Evolutionary conservation across 176 grass and related monocot genomes (phyloP), one percentile per base, ranked within the genome.

Genomic region (Areca catechu): DNA sequence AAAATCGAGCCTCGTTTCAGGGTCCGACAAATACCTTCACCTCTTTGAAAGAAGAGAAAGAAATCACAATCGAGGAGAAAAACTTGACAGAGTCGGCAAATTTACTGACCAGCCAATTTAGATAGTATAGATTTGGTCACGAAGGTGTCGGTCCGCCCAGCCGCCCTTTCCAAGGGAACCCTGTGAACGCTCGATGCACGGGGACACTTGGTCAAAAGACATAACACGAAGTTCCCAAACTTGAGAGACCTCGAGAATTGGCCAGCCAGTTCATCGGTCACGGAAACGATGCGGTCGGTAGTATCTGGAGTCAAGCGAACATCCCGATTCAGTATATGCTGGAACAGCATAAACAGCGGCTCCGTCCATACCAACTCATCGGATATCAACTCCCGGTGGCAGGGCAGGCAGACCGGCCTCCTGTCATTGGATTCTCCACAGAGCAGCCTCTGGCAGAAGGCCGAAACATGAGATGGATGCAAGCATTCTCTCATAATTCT

Each of bases 111-210:
- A 1, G 51, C 54, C 68, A 96, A 71, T 72, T 86, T 96, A 5
- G 65, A 77, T 56, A 96, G 48, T 74, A 90, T 79, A 67, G 80
- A 80, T 82, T 90, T 90, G 16, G 80, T 90, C 49, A 96, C 74
- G 54, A 90, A 81, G 3, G 83, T 87, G 34, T 72, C 63, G 20
- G 86, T 96, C 77, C 47, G 82, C 64, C 55, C 52, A 49, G 86
- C 74, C 29, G 77, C 86, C 69, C 59, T 81, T 69, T 87, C 67
- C 52, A 96, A 74, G 53, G 77, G 69, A 74, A 54, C 59, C 50
- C 68, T 82, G 20, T 90, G 83, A 62, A 50, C 28, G 20, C 62
- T 79, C 52, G 73, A 81, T 53, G 63, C 75, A 20, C 60, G 48
- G 30, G 62, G 73, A 58, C 82, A 87, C 62, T 87, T 90, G 0